Percentiles rank a stretch among this genome's conserved stretches.
phyloP scores from a whole-genome alignment of 2,329 filamentous ascomycete genomes.

The Coniochaeta sp. region DNA sequence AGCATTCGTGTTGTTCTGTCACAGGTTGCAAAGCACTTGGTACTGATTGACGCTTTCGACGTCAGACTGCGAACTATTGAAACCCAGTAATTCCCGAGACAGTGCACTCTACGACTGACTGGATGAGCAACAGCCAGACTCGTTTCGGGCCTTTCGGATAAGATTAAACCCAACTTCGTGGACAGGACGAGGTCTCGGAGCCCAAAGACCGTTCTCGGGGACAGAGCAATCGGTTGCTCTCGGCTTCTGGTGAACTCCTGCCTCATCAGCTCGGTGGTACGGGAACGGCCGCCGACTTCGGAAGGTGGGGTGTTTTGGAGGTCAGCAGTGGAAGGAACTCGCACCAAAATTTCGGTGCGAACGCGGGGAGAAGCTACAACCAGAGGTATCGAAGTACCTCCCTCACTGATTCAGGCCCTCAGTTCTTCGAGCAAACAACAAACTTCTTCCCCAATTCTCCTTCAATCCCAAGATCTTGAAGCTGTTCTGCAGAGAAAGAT shows the following conservation, averaged over 20 bases:
- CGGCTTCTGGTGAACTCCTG: background rate
- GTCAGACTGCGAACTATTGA: no score
- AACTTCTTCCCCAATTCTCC: background rate
- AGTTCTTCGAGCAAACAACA: background rate
- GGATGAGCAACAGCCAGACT: no score
- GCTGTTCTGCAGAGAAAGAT: slow-evolving; percentile 24
- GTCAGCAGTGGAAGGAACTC: background rate
- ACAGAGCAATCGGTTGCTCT: background rate
- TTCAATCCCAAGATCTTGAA: background rate
- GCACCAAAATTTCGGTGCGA: background rate
- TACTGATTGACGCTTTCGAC: background rate
- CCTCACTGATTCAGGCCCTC: background rate
- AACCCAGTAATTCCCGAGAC: no score
- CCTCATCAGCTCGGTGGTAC: background rate
- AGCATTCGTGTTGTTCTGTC: background rate
- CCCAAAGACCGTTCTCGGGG: background rate
- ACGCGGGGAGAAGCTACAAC: background rate
- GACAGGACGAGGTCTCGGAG: background rate
- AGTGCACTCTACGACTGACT: no score
- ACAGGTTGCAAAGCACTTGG: background rate
- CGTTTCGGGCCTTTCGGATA: no score
- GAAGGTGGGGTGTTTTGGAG: slow-evolving; percentile 23
- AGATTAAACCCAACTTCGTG: background rate
- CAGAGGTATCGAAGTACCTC: background rate
- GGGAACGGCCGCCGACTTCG: slow-evolving; percentile 24